Percentiles rank a stretch among this genome's conserved stretches.
phyloP scores from a whole-genome alignment of 345 rosid species.

The Hypericum perforatum region DNA sequence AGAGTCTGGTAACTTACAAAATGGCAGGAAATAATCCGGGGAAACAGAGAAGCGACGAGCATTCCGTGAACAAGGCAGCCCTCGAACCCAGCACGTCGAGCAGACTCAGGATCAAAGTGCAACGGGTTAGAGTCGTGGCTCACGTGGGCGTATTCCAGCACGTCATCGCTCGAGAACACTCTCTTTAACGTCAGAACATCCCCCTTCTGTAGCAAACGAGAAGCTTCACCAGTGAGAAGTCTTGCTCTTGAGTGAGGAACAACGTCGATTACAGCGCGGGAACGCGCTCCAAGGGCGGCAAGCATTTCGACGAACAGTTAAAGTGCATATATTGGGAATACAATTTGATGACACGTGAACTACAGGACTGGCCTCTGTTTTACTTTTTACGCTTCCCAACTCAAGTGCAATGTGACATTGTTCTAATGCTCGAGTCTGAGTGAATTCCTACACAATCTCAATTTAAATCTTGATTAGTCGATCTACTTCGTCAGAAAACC shows the following conservation, averaged over 20 bases:
- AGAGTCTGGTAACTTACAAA: slow-evolving; percentile 40
- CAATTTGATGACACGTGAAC: too few species aligned
- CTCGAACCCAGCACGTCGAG: slow-evolving; percentile 52
- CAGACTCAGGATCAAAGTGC: slow-evolving; percentile 58
- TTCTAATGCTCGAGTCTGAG: too few species aligned
- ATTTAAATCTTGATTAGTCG: too few species aligned
- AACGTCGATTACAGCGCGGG: too few species aligned
- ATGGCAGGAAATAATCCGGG: slow-evolving; percentile 59
- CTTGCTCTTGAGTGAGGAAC: background rate
- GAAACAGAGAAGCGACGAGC: slow-evolving; percentile 84
- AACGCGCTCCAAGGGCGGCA: too few species aligned
- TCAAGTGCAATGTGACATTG: too few species aligned
- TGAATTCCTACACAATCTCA: too few species aligned
- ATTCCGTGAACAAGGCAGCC: slow-evolving; percentile 72
- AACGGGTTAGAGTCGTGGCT: slow-evolving; percentile 66
- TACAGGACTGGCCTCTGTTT: too few species aligned
- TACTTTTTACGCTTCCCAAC: too few species aligned
- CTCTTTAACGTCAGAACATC: slow-evolving; percentile 49
- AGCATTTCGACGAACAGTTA: slow-evolving; percentile 13
- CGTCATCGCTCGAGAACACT: slow-evolving; percentile 53
- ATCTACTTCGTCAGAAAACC: too few species aligned
- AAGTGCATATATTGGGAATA: background rate
- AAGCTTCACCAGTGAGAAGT: slow-evolving; percentile 30
- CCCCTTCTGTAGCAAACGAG: slow-evolving; percentile 38
- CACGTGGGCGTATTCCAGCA: slow-evolving; percentile 56